Percentiles rank a stretch among this genome's conserved stretches.
These are phyloP conservation scores for Pseudohyphozyma bogoriensis DNA, from an alignment of 768 basidiomycete genomes.

Conservation along the genomic window DNA sequence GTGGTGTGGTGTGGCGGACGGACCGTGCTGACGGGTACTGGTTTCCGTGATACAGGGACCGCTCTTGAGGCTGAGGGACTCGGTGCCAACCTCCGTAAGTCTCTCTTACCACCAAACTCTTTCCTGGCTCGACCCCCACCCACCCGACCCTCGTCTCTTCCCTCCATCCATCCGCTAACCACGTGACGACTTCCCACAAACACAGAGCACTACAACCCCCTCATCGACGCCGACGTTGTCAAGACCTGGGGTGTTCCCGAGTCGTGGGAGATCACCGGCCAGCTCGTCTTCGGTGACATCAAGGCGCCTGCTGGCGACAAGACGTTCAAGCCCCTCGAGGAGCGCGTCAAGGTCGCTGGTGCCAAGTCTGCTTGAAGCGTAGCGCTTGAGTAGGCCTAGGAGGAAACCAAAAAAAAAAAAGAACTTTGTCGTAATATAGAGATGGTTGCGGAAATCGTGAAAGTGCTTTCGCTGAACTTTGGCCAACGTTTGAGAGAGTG, in stretches of 20 bases:
- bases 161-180: background rate
- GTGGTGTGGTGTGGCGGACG: background rate
- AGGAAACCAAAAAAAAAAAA: too few species aligned
- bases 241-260: constrained; percentile 11
- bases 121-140: too few species aligned
- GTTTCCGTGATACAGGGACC: constrained; percentile 40
- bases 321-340: constrained; percentile 36
- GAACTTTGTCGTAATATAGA: too few species aligned
- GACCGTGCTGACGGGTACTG: too few species aligned
- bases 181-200: background rate
- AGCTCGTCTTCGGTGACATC: constrained; percentile 36
- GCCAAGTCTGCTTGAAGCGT: too few species aligned
- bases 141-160: too few species aligned
- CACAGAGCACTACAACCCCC: constrained; percentile 31
- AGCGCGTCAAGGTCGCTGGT: constrained; percentile 35
- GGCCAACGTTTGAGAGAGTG: too few species aligned
- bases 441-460: too few species aligned
- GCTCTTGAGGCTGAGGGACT: constrained; percentile 37
- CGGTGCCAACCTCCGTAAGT: constrained; percentile 35
- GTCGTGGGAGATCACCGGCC: constrained; percentile 3
- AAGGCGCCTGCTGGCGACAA: constrained; percentile 33
- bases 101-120: too few species aligned
- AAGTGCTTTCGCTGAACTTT: too few species aligned
- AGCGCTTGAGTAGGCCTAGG: too few species aligned
- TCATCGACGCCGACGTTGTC: constrained; percentile 27